Conservation (phyloP, 2,329 filamentous ascomycete species). For the Neurospora sp. region DNA sequence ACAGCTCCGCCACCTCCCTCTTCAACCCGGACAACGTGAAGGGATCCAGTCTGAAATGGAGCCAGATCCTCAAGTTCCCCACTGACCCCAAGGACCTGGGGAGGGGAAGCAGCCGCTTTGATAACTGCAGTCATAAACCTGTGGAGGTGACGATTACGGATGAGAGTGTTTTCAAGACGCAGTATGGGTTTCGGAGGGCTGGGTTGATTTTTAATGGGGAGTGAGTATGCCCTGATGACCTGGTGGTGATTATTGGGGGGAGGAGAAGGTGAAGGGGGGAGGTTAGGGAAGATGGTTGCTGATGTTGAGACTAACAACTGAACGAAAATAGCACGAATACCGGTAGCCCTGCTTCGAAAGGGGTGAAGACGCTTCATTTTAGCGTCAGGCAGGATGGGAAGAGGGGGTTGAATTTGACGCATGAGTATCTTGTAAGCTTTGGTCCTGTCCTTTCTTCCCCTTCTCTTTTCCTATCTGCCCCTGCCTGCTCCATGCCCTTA, state of each 20-base stretch:
- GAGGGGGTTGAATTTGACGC: constrained; percentile 26
- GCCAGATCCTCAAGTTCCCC: constrained; percentile 27
- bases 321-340: constrained; percentile 21
- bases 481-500: neutral
- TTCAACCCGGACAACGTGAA: constrained; percentile 30
- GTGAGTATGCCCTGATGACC: neutral
- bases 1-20: constrained; percentile 22
- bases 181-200: constrained; percentile 36
- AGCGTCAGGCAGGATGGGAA: constrained; percentile 24
- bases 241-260: neutral
- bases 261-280: neutral
- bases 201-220: constrained; percentile 34
- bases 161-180: constrained; percentile 33
- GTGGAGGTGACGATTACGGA: constrained; percentile 36
- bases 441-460: neutral
- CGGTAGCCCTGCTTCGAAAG: constrained; percentile 25
- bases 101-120: constrained; percentile 25
- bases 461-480: neutral
- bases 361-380: constrained; percentile 28
- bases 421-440: constrained; percentile 24
- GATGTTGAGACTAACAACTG: neutral
- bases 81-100: neutral
- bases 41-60: constrained; percentile 25
- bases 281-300: neutral
- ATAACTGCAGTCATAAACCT: constrained; percentile 25